Percentiles rank a stretch among this genome's conserved stretches.
Evolutionary conservation across 2,329 filamentous ascomycete genomes (phyloP).

Genomic region (Colletotrichum musae): DNA sequence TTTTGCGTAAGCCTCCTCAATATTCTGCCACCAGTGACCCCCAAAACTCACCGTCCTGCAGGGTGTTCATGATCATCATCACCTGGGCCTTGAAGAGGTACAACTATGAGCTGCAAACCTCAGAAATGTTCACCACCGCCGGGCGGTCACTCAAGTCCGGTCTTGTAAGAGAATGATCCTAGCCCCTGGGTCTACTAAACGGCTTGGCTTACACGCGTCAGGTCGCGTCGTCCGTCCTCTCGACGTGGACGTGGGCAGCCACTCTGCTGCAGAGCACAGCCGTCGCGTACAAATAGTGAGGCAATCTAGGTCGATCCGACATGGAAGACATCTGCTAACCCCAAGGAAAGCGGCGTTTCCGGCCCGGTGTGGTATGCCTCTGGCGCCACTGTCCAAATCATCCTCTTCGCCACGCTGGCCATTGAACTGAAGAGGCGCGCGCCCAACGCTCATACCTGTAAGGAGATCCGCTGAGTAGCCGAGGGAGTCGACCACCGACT

Average conservation of each 20-base stretch:
- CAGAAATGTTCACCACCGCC: conserved; percentile 93
- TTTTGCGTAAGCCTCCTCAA: conserved; percentile 28
- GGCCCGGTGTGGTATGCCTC: conserved; percentile 74
- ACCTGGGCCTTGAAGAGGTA: conserved; percentile 78
- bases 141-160: conserved; percentile 91
- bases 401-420: conserved; percentile 90
- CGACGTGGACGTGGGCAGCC: conserved; percentile 93
- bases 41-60: background rate
- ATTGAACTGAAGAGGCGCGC: conserved; percentile 91
- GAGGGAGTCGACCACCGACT: background rate
- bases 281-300: conserved; percentile 82
- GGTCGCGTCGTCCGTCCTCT: conserved; percentile 88
- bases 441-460: conserved; percentile 84
- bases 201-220: background rate
- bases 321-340: background rate
- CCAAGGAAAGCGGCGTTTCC: conserved; percentile 64
- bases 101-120: conserved; percentile 82
- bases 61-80: conserved; percentile 65
- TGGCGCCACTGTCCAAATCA: conserved; percentile 87
- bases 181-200: no score
- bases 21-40: background rate
- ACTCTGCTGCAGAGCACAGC: conserved; percentile 84
- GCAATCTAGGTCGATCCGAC: accelerated
- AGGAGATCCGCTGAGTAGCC: no score
- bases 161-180: conserved; percentile 60